Conservation (phyloP, 805 yeast genomes). For the Debaryomyces castellii region DNA sequence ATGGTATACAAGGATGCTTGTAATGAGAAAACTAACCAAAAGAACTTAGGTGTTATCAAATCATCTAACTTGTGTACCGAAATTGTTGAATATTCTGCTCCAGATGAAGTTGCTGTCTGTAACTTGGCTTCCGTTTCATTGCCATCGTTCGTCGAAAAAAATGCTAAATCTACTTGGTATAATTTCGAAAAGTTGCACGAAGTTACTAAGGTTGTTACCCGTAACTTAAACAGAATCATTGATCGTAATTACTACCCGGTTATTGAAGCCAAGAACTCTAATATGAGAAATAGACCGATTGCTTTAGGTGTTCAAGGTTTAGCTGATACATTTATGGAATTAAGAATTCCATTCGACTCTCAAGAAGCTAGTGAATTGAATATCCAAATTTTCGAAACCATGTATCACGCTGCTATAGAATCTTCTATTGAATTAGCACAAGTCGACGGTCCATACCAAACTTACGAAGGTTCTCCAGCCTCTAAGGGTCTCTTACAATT, state of each 20-base stretch:
- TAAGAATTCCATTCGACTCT: constrained; percentile 58
- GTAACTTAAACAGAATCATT: constrained; percentile 56
- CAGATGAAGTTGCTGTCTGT: constrained; percentile 61
- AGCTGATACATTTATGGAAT: constrained; percentile 57
- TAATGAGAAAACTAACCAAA: constrained; percentile 57
- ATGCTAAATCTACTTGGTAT: constrained; percentile 44
- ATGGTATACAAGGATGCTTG: constrained; percentile 66
- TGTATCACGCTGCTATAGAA: constrained; percentile 60
- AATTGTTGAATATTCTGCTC: constrained; percentile 59
- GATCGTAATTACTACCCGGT: constrained; percentile 59
- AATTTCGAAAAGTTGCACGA: constrained; percentile 57
- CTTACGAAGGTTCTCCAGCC: constrained; percentile 59
- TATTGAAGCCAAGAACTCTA: constrained; percentile 51
- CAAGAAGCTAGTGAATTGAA: constrained; percentile 56
- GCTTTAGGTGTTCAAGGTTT: constrained; percentile 66
- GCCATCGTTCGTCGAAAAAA: constrained; percentile 53
- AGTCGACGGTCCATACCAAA: constrained; percentile 49
- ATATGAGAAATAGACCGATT: constrained; percentile 59
- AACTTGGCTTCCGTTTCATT: constrained; percentile 60
- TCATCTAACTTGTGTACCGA: constrained; percentile 65
- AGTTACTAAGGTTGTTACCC: constrained; percentile 52
- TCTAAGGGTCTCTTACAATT: constrained; percentile 56
- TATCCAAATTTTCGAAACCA: constrained; percentile 60
- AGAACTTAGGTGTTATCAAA: constrained; percentile 59
- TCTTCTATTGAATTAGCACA: constrained; percentile 55